A percentile compares a stretch with the other conserved stretches of the same genome.
These are phyloP conservation scores for Collybiopsis luxurians DNA, from an alignment of 768 basidiomycete species.

Conservation along the genomic window DNA sequence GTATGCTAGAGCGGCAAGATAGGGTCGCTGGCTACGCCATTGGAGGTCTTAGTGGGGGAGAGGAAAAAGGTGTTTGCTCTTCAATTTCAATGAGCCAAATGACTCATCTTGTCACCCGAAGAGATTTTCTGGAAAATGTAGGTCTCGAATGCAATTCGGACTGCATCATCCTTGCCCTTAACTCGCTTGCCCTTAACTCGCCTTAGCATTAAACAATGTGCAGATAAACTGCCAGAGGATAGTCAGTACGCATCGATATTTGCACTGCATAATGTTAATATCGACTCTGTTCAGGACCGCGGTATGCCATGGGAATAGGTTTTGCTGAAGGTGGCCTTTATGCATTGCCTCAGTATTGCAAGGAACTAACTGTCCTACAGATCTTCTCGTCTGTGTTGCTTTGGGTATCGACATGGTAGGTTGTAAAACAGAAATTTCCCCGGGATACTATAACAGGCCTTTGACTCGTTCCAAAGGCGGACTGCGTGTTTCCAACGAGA, in stretches of 20 bases:
- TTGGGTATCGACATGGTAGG: conserved; percentile 90
- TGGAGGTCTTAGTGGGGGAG: conserved; percentile 87
- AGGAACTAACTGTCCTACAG: conserved; percentile 31
- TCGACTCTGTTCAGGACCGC: conserved; percentile 52
- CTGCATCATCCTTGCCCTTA: neutral
- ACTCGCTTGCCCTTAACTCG: neutral
- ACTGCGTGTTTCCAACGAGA: conserved; percentile 91
- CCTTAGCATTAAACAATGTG: conserved; percentile 75
- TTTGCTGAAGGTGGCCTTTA: conserved; percentile 77
- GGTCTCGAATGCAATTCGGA: too few species aligned
- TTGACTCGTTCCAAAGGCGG: conserved; percentile 50
- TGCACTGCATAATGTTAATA: neutral
- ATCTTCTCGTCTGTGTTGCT: conserved; percentile 87
- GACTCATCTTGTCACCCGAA: conserved; percentile 22
- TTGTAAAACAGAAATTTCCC: neutral
- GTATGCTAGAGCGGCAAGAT: conserved; percentile 76
- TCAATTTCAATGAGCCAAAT: neutral
- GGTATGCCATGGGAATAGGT: conserved; percentile 92
- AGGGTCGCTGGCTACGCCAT: conserved; percentile 89
- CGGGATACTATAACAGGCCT: neutral
- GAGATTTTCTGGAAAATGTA: conserved; percentile 87
- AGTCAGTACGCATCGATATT: conserved; percentile 41
- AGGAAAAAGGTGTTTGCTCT: conserved; percentile 71
- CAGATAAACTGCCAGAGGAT: conserved; percentile 74
- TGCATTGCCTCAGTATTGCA: neutral